phyloP scores from a whole-genome alignment of 225 moss, liverwort and hornwort species.

The Sphagnum tenellum region DNA sequence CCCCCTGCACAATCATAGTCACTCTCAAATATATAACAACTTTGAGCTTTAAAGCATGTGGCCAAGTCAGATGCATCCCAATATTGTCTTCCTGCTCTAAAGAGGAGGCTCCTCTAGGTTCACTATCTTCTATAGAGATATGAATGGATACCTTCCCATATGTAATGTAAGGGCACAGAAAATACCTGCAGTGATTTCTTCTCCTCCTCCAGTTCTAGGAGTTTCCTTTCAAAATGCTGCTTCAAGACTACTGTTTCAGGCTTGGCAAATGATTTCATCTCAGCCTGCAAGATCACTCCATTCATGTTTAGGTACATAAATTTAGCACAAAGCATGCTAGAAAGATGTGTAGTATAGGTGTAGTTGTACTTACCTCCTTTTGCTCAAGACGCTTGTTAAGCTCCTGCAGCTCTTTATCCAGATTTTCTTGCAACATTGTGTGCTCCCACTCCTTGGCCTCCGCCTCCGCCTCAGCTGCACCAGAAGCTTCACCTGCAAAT shows the following conservation, averaged over 20 bases:
- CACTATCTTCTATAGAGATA: too few relatives aligned
- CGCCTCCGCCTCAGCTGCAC: slow-evolving; percentile 70
- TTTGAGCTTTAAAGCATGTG: too few relatives aligned
- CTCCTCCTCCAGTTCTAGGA: slow-evolving; percentile 92
- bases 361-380: slow-evolving; percentile 44
- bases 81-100: too few relatives aligned
- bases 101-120: too few relatives aligned
- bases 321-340: too few relatives aligned
- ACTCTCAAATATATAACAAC: too few relatives aligned
- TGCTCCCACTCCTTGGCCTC: slow-evolving; percentile 85
- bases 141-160: too few relatives aligned
- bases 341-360: too few relatives aligned
- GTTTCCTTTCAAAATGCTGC: slow-evolving; percentile 87
- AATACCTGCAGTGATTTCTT: slow-evolving; percentile 80
- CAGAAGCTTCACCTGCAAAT: slow-evolving; percentile 30
- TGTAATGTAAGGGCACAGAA: not conserved
- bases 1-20: slow-evolving; percentile 16
- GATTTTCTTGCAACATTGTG: slow-evolving; percentile 76
- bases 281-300: slow-evolving; percentile 39
- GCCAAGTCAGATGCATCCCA: too few relatives aligned
- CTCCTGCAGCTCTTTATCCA: slow-evolving; percentile 90
- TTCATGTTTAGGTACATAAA: too few relatives aligned
- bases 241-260: slow-evolving; percentile 75
- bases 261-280: slow-evolving; percentile 81
- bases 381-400: slow-evolving; percentile 82